These are phyloP conservation scores for Monosporascus sp. DNA, from an alignment of 2,329 filamentous ascomycete species.

Conservation along the genomic window DNA sequence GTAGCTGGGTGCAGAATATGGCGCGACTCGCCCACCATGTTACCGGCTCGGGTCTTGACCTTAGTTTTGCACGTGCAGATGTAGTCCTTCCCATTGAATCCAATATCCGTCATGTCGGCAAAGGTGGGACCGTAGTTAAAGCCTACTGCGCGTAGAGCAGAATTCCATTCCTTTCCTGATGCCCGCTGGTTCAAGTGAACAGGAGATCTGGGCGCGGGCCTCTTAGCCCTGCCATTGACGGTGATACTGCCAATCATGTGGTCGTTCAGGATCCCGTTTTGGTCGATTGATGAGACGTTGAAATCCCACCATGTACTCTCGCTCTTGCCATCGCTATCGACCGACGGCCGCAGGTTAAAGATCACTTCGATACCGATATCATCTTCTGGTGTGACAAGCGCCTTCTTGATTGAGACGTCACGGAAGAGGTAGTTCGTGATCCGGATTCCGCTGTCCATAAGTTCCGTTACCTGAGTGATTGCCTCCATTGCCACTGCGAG, in stretches of 20 bases:
- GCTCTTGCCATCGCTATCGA: too few species aligned
- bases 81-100: conserved; percentile 19
- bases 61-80: conserved; percentile 21
- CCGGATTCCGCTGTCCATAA: conserved; percentile 1
- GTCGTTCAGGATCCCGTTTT: conserved; percentile 8
- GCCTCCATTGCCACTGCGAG: conserved; percentile 15
- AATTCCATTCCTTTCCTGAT: conserved; percentile 24
- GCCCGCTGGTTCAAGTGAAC: conserved; percentile 13
- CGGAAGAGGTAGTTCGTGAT: conserved; percentile 18
- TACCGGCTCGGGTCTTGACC: conserved; percentile 12
- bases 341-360: conserved; percentile 7
- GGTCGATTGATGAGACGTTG: too few species aligned
- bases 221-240: conserved; percentile 9
- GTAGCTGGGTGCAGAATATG: conserved; percentile 33
- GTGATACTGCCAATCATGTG: conserved; percentile 23
- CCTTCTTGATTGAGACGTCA: conserved; percentile 24
- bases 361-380: conserved; percentile 25
- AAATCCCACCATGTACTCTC: too few species aligned
- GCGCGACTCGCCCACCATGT: conserved; percentile 27
- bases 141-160: conserved; percentile 28
- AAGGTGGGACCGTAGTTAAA: conserved; percentile 35
- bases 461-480: conserved; percentile 11
- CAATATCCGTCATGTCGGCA: conserved; percentile 26
- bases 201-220: conserved; percentile 7
- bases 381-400: conserved; percentile 24